Conservation (phyloP, 2,329 filamentous ascomycete species). For the Nothopassalora personata region DNA sequence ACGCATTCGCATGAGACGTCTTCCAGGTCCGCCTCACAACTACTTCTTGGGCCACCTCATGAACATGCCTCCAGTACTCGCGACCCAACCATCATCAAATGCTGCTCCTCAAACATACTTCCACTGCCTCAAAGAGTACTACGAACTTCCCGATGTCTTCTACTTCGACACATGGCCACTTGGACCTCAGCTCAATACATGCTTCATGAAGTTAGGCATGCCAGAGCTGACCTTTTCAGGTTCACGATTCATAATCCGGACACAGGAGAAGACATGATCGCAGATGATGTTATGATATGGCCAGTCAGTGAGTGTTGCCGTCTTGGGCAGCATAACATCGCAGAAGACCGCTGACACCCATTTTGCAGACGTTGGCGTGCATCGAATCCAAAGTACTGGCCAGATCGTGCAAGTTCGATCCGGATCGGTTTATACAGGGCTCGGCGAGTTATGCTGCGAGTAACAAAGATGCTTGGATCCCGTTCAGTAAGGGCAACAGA, state of each 20-base stretch:
- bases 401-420: conserved; percentile 37
- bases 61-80: conserved; percentile 34
- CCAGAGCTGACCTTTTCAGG: conserved; percentile 16
- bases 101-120: conserved; percentile 35
- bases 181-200: conserved; percentile 22
- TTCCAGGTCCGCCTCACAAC: conserved; percentile 39
- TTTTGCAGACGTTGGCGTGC: conserved; percentile 31
- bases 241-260: conserved; percentile 40
- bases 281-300: conserved; percentile 42
- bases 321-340: not conserved
- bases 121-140: conserved; percentile 34
- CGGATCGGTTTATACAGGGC: conserved; percentile 44
- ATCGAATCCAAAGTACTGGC: conserved; percentile 38
- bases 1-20: conserved; percentile 21
- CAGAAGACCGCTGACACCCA: not conserved
- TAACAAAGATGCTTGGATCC: conserved; percentile 45
- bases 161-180: conserved; percentile 45
- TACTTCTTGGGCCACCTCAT: conserved; percentile 40
- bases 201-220: not conserved
- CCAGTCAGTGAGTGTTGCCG: conserved; percentile 26
- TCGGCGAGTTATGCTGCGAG: conserved; percentile 33
- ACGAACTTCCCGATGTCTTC: conserved; percentile 36
- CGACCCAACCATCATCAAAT: conserved; percentile 31
- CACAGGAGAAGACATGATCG: conserved; percentile 41
- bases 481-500: conserved; percentile 52